Evolutionary conservation across 176 grass and related monocot genomes (phyloP), one percentile per base, ranked within the genome.

Genomic region (Avena eriantha): DNA sequence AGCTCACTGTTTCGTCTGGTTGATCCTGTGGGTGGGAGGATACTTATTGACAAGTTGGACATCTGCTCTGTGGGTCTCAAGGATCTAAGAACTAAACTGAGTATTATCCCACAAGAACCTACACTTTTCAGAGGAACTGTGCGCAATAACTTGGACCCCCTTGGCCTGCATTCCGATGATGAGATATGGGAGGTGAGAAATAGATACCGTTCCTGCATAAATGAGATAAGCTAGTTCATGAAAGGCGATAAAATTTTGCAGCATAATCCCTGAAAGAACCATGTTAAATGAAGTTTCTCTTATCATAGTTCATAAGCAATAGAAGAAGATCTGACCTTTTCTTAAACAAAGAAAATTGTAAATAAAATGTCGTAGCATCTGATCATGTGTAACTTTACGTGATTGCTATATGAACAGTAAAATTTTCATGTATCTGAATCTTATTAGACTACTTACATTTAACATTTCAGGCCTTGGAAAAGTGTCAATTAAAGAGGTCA

Each of bases 141-240:
- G 26, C 83, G 96, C 63, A 94, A 75, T 22, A 98, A 98, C 87
- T 85, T 98, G 92, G 96, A 95, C 65, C 96, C 96, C 31, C 93
- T 98, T 79, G 90, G 90, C 26, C 70, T 87, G 86, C 90, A 98
- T 50, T 91, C 92, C 3, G 96, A 98, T 73, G 73, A 91, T 77
- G 96, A 98, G 84, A 98, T 98, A 86, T 98, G 96, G 93, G 93
- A 95, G 96, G 96, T 95, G 47, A 81, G 90, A 77, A 82, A 83
- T 49, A 3, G 14, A 51, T 75, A 7, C 6, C 76, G 2, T 16
- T 79, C 5, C 21, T 80, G 14, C 23, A 51, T 56, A 76, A 77
- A 76, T 9, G 73, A 76, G 54, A 50, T 13, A 67, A 23, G 18
- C 16, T 18, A 75, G 26, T 70, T 68, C 8, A 71, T n/a, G 51